Evolutionary conservation across 768 basidiomycete genomes (phyloP).

Genomic region (Naganishia vaughanmartiniae): DNA sequence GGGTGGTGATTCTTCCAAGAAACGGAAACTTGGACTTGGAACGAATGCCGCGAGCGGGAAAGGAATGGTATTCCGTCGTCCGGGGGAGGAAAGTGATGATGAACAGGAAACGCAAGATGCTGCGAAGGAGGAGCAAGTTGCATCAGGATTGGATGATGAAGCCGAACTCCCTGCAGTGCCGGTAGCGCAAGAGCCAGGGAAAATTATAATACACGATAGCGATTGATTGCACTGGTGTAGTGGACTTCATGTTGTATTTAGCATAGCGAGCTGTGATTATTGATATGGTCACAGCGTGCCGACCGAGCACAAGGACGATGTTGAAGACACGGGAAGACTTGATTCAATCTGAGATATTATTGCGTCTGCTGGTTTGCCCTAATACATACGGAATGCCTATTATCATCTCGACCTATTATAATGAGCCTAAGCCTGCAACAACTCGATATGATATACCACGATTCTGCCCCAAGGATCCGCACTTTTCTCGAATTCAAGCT

Average conservation of each 20-base stretch:
- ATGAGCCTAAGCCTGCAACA: constrained; percentile 35
- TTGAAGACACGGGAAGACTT: no score
- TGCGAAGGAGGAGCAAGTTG: constrained; percentile 28
- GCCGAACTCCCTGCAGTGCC: constrained; percentile 18
- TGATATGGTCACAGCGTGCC: no score
- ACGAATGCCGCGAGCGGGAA: constrained; percentile 59
- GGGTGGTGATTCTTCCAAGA: constrained; percentile 63
- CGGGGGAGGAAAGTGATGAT: constrained; percentile 59
- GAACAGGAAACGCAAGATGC: constrained; percentile 41
- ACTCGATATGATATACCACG: constrained; percentile 45
- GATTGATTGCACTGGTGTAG: constrained; percentile 37
- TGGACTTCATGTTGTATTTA: background rate
- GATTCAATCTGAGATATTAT: no score
- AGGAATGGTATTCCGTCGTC: constrained; percentile 62
- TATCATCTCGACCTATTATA: no score
- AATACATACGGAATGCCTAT: background rate
- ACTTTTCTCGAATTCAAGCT: constrained; percentile 49
- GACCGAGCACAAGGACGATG: no score
- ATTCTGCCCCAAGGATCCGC: constrained; percentile 49
- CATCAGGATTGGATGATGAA: constrained; percentile 27
- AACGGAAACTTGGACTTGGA: constrained; percentile 65
- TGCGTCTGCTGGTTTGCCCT: no score
- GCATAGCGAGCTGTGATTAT: background rate
- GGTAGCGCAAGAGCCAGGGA: constrained; percentile 37
- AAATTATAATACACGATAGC: constrained; percentile 53